phyloP scores from a whole-genome alignment of 768 basidiomycete genomes.

The Auricularia sp. region DNA sequence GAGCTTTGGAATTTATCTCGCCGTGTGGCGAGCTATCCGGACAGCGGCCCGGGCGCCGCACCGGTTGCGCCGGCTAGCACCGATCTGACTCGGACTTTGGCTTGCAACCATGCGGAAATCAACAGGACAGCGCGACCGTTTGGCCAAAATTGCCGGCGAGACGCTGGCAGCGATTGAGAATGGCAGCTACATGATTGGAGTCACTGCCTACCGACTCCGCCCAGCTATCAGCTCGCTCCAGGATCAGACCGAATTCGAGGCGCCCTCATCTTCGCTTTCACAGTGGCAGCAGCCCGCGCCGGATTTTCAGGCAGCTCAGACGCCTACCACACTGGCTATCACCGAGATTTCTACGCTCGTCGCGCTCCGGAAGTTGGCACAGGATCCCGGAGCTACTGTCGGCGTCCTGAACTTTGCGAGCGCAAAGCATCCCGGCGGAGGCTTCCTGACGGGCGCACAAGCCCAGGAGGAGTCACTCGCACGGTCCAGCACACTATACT shows the following conservation, averaged over 20 bases:
- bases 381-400: constrained; percentile 15
- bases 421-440: constrained; percentile 66
- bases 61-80: background rate
- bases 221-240: background rate
- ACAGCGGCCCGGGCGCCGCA: background rate
- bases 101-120: background rate
- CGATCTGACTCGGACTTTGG: background rate
- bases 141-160: background rate
- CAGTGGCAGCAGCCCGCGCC: background rate
- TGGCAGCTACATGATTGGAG: background rate
- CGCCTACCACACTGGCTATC: background rate
- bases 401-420: constrained; percentile 72
- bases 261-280: background rate
- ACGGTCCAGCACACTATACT: constrained; percentile 61
- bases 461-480: constrained; percentile 80
- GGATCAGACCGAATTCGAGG: background rate
- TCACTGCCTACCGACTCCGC: background rate
- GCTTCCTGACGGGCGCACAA: constrained; percentile 60
- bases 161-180: background rate
- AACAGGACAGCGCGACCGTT: background rate
- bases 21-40: background rate
- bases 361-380: background rate
- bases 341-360: background rate
- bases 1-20: background rate
- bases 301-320: background rate